Conservation (phyloP, 192 early-diverging fungal species). For the Coemansia umbellata region DNA sequence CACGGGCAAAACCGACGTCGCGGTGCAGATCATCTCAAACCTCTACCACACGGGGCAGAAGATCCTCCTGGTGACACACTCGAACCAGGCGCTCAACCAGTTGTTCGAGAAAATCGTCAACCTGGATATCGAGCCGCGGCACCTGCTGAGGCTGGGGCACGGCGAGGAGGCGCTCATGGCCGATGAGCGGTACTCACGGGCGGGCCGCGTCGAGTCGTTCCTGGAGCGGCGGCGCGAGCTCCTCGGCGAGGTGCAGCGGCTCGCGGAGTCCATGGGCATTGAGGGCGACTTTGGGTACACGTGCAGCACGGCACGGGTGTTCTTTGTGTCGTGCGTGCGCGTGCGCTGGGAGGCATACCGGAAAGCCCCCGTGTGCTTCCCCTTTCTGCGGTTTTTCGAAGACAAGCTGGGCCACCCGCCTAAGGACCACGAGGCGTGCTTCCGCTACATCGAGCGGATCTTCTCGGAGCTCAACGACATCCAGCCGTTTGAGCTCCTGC, state of each 20-base stretch:
- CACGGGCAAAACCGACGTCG: conserved; percentile 97
- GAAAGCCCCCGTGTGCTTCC: conserved; percentile 55
- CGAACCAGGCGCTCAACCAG: conserved; percentile 98
- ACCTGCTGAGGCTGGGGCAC: conserved; percentile 92
- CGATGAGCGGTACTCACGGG: conserved; percentile 81
- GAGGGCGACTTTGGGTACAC: conserved; percentile 84
- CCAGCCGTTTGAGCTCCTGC: conserved; percentile 90
- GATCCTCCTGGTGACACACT: conserved; percentile 90
- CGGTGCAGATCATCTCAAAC: conserved; percentile 94
- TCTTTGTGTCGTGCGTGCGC: conserved; percentile 74
- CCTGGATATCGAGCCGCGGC: conserved; percentile 88
- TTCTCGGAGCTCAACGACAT: conserved; percentile 90
- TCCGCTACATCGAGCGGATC: conserved; percentile 68
- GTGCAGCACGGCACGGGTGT: conserved; percentile 91
- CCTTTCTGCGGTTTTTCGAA: conserved; percentile 77
- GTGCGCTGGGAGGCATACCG: conserved; percentile 72
- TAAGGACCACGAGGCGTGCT: conserved; percentile 55
- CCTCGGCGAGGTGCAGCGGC: conserved; percentile 68
- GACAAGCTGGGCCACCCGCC: conserved; percentile 54
- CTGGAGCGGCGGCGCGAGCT: conserved; percentile 74
- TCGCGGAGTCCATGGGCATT: conserved; percentile 74
- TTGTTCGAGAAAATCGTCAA: conserved; percentile 94
- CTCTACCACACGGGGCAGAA: conserved; percentile 92
- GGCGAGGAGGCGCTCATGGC: conserved; percentile 87
- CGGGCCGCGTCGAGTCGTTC: conserved; percentile 91